Evolutionary conservation across 2,329 filamentous ascomycete species (phyloP), one percentile per base, ranked within the genome.

Genomic region (Hortaea werneckii): DNA sequence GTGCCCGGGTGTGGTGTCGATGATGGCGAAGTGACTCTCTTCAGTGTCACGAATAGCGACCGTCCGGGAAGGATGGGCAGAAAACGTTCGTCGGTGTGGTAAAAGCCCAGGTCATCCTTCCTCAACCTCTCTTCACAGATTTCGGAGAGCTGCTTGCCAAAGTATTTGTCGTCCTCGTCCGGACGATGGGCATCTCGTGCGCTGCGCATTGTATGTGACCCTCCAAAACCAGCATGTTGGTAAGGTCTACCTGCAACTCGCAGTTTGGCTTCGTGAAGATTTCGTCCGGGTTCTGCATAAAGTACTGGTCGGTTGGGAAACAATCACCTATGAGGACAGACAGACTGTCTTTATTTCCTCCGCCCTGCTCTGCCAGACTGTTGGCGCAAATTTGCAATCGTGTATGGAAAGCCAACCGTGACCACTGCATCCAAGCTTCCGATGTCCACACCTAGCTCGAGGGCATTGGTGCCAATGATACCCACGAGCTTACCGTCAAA

Each of bases 201-300:
- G 92, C 92, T 0, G 92, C 92, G 59, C 92, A 98, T 65, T 98
- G 92, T 5, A 98, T 74, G 59, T 98, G 92, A 0, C 89, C 90
- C 70, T 96, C 92, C 0, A 92, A 73, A 5, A 95, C 83, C 4
- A 96, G 78, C 71, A 95, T 80, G 54, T 95, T 96, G 40, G 83
- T 76, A n/a, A 98, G 70, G 61, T 98, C 92, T 4, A 96, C 85
- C 59, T 92, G 88, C 2, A 96, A 71, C 62, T 87, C 85, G 54
- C 82, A 85, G 53, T 95, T 95, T 0, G 89, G 88, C 57, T 87
- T 87, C 0, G 85, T 92, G 65, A 96, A 90, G 26, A 98, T 83
- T 64, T 95, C 87, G 50, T 92, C 83, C 0, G 92, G 92, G 53
- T 96, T 94, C 50, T 86, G 80, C 92, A 98, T 98, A 65, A 94